Percentiles rank a stretch among this genome's conserved stretches.
phyloP scores from a whole-genome alignment of 768 basidiomycete genomes.

The Lactarius quietus region DNA sequence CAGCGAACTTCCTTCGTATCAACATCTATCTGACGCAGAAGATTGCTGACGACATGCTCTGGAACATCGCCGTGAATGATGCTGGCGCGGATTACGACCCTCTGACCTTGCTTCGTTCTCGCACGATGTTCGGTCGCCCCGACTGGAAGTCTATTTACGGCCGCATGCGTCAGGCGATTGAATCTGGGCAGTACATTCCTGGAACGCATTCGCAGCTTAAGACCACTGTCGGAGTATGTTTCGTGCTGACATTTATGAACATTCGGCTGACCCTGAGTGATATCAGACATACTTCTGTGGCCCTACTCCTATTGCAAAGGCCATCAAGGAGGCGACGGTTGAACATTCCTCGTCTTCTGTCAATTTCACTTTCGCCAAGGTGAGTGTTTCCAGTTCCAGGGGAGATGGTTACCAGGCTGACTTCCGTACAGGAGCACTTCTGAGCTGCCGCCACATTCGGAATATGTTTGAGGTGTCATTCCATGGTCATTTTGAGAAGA shows the following conservation, averaged over 20 bases:
- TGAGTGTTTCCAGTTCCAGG: constrained; percentile 32
- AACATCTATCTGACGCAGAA: constrained; percentile 88
- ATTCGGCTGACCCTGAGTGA: constrained; percentile 10
- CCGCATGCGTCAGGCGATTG: constrained; percentile 72
- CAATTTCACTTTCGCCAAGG: constrained; percentile 83
- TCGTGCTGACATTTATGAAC: constrained; percentile 1
- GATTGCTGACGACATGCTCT: constrained; percentile 81
- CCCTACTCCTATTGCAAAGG: constrained; percentile 67
- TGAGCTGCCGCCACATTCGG: constrained; percentile 29
- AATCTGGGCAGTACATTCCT: constrained; percentile 76
- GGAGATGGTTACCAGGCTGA: constrained; percentile 17
- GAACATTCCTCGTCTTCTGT: constrained; percentile 53
- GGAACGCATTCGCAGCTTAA: constrained; percentile 75
- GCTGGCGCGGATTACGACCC: constrained; percentile 85
- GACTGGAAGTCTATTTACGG: constrained; percentile 83
- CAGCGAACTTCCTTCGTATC: constrained; percentile 90
- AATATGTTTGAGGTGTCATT: not conserved
- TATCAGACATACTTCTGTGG: constrained; percentile 86
- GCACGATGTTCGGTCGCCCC: constrained; percentile 90
- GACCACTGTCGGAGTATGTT: constrained; percentile 77
- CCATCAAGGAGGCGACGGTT: constrained; percentile 68
- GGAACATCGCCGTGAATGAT: constrained; percentile 89
- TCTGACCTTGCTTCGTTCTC: constrained; percentile 80
- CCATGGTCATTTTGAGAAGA: not conserved
- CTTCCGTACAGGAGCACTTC: constrained; percentile 53